Evolutionary conservation across 129 eudicot species (phyloP).

Genomic region (Artemisia tridentata): DNA sequence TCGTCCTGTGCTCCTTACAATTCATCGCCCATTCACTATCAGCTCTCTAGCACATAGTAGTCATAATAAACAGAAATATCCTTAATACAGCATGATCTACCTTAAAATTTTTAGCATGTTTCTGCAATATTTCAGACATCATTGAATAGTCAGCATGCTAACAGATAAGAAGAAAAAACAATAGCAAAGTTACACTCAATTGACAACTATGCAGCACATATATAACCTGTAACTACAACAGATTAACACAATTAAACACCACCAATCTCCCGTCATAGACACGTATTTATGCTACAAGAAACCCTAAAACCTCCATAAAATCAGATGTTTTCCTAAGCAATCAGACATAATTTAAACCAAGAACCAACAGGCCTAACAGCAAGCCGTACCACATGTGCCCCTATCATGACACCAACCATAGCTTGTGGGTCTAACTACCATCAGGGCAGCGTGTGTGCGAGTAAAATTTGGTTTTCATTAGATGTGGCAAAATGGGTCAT

Average conservation of each 20-base stretch:
- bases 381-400: no score
- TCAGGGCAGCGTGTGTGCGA: background rate
- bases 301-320: background rate
- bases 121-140: constrained; percentile 13
- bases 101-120: background rate
- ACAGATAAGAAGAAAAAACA: background rate
- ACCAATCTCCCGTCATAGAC: background rate
- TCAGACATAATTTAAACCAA: background rate
- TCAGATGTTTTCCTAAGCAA: background rate
- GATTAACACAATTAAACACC: background rate
- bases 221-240: background rate
- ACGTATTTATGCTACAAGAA: background rate
- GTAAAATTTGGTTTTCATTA: background rate
- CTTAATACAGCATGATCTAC: background rate
- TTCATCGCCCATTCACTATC: no score
- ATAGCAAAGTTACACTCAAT: background rate
- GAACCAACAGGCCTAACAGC: no score
- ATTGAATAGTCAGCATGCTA: constrained; percentile 21
- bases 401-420: no score
- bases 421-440: background rate
- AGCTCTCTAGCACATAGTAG: no score
- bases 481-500: background rate
- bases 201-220: constrained; percentile 5
- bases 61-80: background rate
- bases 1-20: no score